Percentiles rank a stretch among this genome's conserved stretches.
Evolutionary conservation across 441 rosid genomes (phyloP).

Genomic region (Adansonia grandidieri): DNA sequence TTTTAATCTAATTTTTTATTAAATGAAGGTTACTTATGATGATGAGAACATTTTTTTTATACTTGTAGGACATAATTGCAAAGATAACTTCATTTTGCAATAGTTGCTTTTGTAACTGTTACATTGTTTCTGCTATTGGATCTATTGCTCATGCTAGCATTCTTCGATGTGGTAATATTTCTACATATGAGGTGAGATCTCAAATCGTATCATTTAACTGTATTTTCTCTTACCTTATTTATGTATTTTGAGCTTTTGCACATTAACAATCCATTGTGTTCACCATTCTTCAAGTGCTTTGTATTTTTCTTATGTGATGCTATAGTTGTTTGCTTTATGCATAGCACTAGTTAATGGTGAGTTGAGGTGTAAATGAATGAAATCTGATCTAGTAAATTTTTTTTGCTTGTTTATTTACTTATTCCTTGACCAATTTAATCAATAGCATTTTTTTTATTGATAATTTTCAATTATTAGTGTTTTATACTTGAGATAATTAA

Average conservation of each 20-base stretch:
- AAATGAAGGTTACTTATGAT: background rate
- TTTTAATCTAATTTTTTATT: too few relatives aligned
- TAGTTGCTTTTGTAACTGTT: background rate
- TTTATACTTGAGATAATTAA: background rate
- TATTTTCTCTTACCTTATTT: background rate
- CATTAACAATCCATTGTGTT: background rate
- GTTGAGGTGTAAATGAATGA: constrained; percentile 2
- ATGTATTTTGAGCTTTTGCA: background rate
- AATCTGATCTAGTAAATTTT: background rate
- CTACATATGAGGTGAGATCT: constrained; percentile 18
- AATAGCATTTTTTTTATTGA: background rate
- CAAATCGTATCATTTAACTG: background rate
- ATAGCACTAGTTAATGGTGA: background rate
- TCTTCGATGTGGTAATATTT: background rate
- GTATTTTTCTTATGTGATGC: background rate
- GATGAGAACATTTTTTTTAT: background rate
- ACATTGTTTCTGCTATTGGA: constrained; percentile 14
- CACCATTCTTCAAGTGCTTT: background rate
- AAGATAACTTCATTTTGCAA: background rate
- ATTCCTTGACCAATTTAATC: background rate
- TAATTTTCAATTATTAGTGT: background rate
- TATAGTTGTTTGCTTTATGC: background rate
- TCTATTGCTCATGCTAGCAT: constrained; percentile 3
- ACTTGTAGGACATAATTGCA: constrained; percentile 17
- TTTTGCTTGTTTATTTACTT: background rate